These are phyloP conservation scores for Skeletonema menzelii DNA, from an alignment of 108 stramenopile species.

Conservation along the genomic window DNA sequence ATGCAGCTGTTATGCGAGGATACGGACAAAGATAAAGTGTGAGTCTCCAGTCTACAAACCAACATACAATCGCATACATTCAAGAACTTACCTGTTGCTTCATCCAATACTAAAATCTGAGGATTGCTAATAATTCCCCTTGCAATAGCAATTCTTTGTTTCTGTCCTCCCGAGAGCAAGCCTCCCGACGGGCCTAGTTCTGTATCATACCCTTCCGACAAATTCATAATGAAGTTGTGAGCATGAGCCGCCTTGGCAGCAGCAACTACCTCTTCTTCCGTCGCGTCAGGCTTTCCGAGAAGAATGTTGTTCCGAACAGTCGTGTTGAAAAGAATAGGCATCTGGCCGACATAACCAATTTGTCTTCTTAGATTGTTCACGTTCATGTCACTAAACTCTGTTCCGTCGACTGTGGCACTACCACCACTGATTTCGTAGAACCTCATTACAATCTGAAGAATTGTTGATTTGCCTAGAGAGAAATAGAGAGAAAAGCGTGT, in stretches of 20 bases:
- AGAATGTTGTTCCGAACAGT: constrained; percentile 87
- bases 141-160: constrained; percentile 79
- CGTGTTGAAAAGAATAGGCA: constrained; percentile 67
- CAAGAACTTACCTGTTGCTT: constrained; percentile 59
- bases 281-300: constrained; percentile 65
- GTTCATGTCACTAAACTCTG: constrained; percentile 58
- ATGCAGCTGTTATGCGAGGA: constrained; percentile 21
- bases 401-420: constrained; percentile 73
- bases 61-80: constrained; percentile 15
- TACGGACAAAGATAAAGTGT: constrained; percentile 13
- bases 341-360: constrained; percentile 68
- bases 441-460: constrained; percentile 80
- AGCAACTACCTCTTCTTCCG: constrained; percentile 65
- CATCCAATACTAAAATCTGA: constrained; percentile 82
- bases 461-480: constrained; percentile 64
- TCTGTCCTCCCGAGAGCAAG: constrained; percentile 54
- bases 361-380: constrained; percentile 30
- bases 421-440: constrained; percentile 93
- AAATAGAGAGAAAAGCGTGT: not conserved
- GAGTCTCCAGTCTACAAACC: constrained; percentile 46
- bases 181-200: constrained; percentile 79
- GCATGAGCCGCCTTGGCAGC: constrained; percentile 91
- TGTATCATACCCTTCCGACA: constrained; percentile 63
- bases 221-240: constrained; percentile 78
- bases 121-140: constrained; percentile 83